Percentiles rank a stretch among this genome's conserved stretches.
phyloP scores from a whole-genome alignment of 768 basidiomycete species.

The Peribolospora baueri region DNA sequence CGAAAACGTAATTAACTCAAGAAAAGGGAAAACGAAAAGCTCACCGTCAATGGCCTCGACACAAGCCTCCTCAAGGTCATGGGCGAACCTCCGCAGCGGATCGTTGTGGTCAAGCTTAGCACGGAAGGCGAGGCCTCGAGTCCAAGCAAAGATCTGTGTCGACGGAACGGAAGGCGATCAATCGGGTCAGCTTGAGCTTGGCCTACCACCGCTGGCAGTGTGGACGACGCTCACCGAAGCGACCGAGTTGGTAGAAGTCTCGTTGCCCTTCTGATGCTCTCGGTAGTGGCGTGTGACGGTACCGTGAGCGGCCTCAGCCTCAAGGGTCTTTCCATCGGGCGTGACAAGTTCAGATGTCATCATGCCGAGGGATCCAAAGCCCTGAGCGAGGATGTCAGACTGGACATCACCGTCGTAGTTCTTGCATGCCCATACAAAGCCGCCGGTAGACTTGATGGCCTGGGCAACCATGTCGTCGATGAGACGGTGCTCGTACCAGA shows the following conservation, averaged over 20 bases:
- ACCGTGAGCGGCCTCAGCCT: conserved; percentile 91
- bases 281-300: conserved; percentile 61
- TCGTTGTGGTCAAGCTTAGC: conserved; percentile 76
- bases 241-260: conserved; percentile 96
- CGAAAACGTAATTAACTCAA: background rate
- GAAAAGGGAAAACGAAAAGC: conserved; percentile 23
- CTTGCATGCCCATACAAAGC: conserved; percentile 55
- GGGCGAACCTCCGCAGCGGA: conserved; percentile 44
- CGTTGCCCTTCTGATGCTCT: conserved; percentile 53
- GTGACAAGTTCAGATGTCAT: conserved; percentile 81
- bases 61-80: conserved; percentile 61
- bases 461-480: conserved; percentile 98
- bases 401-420: conserved; percentile 52
- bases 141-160: conserved; percentile 73
- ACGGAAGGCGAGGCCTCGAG: conserved; percentile 52
- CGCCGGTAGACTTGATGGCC: conserved; percentile 83
- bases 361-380: conserved; percentile 89
- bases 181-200: no score
- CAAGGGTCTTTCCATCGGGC: conserved; percentile 74
- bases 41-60: conserved; percentile 84
- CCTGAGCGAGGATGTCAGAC: conserved; percentile 43
- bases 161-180: no score
- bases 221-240: conserved; percentile 28
- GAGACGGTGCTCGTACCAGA: conserved; percentile 61
- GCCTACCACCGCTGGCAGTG: no score